Evolutionary conservation across 2,329 filamentous ascomycete genomes (phyloP).

Genomic region (Chalaropsis thielavioides): DNA sequence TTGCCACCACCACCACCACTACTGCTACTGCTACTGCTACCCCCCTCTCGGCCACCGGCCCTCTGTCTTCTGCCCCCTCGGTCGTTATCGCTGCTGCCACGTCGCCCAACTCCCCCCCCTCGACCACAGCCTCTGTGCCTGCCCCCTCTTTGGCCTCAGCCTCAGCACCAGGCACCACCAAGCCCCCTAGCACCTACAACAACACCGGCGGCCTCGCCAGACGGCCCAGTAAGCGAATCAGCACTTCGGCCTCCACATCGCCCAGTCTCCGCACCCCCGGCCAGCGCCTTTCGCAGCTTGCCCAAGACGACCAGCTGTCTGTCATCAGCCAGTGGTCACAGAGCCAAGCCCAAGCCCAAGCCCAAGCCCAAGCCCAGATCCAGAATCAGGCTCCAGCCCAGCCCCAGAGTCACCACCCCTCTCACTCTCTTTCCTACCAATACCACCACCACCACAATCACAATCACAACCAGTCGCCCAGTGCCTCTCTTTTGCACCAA

Average conservation of each 20-base stretch:
- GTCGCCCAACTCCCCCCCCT: not conserved
- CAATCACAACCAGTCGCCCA: no score
- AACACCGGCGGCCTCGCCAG: conserved; percentile 36
- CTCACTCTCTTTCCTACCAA: not conserved
- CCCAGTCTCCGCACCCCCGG: conserved; percentile 18
- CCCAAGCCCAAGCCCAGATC: not conserved
- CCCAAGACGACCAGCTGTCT: conserved; percentile 18
- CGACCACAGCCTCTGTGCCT: not conserved
- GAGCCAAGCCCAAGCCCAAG: not conserved
- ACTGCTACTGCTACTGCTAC: conserved; percentile 9
- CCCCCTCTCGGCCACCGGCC: conserved; percentile 17
- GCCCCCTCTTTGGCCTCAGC: not conserved
- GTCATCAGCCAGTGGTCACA: conserved; percentile 15
- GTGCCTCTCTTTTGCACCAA: conserved; percentile 5
- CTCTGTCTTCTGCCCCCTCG: conserved; percentile 21
- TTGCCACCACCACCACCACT: not conserved
- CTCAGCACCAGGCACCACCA: not conserved
- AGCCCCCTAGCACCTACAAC: conserved; percentile 28
- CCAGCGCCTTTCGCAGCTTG: conserved; percentile 13
- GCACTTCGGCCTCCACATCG: conserved; percentile 29
- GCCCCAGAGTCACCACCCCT: conserved; percentile 18
- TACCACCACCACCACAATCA: no score
- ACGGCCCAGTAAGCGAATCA: conserved; percentile 43
- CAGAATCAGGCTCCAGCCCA: conserved; percentile 14
- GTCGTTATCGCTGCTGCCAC: not conserved